A percentile compares a stretch with the other conserved stretches of the same genome.
Conservation (phyloP, 805 yeast genomes). For the Candida tallmaniae region DNA sequence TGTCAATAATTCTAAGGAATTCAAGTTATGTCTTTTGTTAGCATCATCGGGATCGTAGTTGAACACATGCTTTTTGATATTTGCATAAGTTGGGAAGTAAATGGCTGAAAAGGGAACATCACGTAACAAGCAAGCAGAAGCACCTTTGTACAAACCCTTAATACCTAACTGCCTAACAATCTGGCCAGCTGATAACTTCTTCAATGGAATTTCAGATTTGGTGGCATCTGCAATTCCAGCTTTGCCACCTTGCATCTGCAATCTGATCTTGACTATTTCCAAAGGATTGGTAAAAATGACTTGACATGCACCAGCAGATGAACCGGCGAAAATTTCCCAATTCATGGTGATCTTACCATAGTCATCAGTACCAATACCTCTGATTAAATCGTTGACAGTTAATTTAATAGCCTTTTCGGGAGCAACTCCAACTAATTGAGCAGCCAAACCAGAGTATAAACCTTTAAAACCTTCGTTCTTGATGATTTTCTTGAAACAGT, state of each 20-base stretch:
- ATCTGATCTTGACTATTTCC: slow-evolving; percentile 90
- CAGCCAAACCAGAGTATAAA: slow-evolving; percentile 86
- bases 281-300: slow-evolving; percentile 94
- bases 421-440: slow-evolving; percentile 95
- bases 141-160: slow-evolving; percentile 86
- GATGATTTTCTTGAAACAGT: slow-evolving; percentile 78
- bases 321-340: slow-evolving; percentile 84
- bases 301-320: slow-evolving; percentile 94
- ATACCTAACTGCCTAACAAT: slow-evolving; percentile 78
- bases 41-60: slow-evolving; percentile 73
- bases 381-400: slow-evolving; percentile 85
- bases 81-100: slow-evolving; percentile 95
- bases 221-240: slow-evolving; percentile 28
- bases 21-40: slow-evolving; percentile 53
- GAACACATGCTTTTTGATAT: slow-evolving; percentile 77
- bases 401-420: slow-evolving; percentile 97
- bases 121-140: slow-evolving; percentile 82
- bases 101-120: slow-evolving; percentile 97
- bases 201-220: slow-evolving; percentile 42
- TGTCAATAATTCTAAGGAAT: slow-evolving; percentile 76
- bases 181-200: slow-evolving; percentile 53
- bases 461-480: slow-evolving; percentile 78
- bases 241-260: slow-evolving; percentile 85
- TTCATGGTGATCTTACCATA: slow-evolving; percentile 39
- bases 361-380: slow-evolving; percentile 60